Base-by-base conservation (phyloP, 2,329 filamentous ascomycete genomes). In the Alternaria solani region DNA sequence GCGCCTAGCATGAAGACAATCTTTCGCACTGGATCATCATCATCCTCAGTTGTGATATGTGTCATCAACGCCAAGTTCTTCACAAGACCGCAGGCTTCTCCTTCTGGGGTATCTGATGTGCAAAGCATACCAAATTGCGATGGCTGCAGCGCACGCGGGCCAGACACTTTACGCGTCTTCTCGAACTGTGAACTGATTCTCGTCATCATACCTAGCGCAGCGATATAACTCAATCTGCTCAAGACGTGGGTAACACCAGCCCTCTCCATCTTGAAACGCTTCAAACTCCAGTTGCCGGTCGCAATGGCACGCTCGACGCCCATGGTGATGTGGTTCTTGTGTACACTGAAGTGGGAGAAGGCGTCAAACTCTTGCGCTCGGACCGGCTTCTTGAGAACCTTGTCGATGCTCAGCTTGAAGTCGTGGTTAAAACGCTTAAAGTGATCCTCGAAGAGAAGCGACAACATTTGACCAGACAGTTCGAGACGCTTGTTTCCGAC, bases 1-100 rank as follows among this genome's bases (percentile, higher is more conserved):
- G 92, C 90, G 44, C 96, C 94, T 26, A 98, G 85, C 57, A 92
- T 89, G 75, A 94, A 95, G 1, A 97, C 89, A 76, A 96, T 88
- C 71, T 92, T 90, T 71, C 89, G 90, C 16, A 99, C 92, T 1
- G 95, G 94, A 18, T 89, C 92, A 75, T 98, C 95, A 57, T 97
- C 93, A 57, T 96, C 93, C 65, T 97, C 93, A 2, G 95, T 99
- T 0, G 95, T 99, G 70, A 99, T 98, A 75, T 99, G 96, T 52
- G 96, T 99, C 95, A 99, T 99, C 58, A 99, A 84, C 8, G 95
- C 95, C 82, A 99, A 81, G 75, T 99, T 99, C 84, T 99, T 99
- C 69, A 99, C 94, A 58, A 99, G 82, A 85, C 95, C 95, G 81
- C 95, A 99, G 11, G 95, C 94, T 82, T 99, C 95, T 81, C 95